Percentiles rank a stretch among this genome's conserved stretches.
These are phyloP conservation scores for Cladorrhinum sp. DNA, from an alignment of 2,329 filamentous ascomycete genomes.

Conservation along the genomic window DNA sequence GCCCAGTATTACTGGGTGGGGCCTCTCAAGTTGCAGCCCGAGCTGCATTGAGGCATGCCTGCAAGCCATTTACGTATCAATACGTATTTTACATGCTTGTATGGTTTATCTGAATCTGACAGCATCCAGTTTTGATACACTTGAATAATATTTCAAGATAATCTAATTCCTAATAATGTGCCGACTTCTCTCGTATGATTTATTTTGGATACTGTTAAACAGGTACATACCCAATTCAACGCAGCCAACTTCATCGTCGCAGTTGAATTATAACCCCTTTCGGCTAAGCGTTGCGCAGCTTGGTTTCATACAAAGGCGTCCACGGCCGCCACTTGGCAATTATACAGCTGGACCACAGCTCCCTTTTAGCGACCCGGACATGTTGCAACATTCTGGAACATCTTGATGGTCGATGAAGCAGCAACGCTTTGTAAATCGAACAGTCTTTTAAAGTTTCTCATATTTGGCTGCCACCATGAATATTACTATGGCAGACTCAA, in stretches of 20 bases:
- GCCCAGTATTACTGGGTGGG: neutral
- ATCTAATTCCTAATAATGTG: no score
- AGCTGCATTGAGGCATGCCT: neutral
- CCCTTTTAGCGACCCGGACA: neutral
- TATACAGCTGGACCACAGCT: neutral
- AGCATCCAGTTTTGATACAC: no score
- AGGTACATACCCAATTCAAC: no score
- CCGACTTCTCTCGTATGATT: no score
- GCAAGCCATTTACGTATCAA: no score
- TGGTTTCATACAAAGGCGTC: neutral
- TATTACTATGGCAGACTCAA: slow-evolving; percentile 16
- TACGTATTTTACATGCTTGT: no score
- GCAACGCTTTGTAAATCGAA: neutral
- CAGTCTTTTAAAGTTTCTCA: neutral
- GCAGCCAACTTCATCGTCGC: neutral
- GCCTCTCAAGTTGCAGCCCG: neutral
- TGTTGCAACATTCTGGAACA: neutral
- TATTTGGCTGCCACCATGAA: slow-evolving; percentile 14
- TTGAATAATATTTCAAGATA: no score
- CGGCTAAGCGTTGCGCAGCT: neutral
- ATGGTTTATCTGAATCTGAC: no score
- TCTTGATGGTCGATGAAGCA: neutral
- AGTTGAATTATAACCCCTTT: neutral
- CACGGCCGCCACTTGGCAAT: neutral
- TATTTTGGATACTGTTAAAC: no score